Evolutionary conservation across 2,329 filamentous ascomycete genomes (phyloP).

Genomic region (Ophiostoma novo-ulmi): DNA sequence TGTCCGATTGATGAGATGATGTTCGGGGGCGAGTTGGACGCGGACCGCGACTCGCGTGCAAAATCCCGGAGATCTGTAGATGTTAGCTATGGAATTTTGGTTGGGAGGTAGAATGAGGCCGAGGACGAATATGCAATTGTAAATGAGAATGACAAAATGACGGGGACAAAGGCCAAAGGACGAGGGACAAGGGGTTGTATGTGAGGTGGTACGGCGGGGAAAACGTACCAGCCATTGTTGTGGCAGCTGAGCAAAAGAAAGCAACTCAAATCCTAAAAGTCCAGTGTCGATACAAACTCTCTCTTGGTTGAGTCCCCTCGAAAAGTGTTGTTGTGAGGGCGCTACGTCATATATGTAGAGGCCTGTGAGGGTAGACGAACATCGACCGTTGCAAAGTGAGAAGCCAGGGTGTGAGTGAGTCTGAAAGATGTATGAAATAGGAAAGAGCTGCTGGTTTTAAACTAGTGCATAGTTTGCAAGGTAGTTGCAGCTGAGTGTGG

Average conservation of each 20-base stretch:
- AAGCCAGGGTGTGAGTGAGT: slow-evolving; percentile 9
- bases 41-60: slow-evolving; percentile 21
- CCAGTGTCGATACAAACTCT: too few species aligned
- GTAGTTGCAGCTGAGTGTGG: background rate
- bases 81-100: background rate
- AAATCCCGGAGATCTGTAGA: slow-evolving; percentile 1
- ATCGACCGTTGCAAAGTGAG: background rate
- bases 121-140: background rate
- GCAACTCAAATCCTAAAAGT: background rate
- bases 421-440: slow-evolving; percentile 9
- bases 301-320: background rate
- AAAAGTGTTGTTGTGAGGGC: background rate
- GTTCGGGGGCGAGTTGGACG: slow-evolving; percentile 23
- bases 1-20: background rate
- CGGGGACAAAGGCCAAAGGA: background rate
- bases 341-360: background rate
- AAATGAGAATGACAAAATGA: background rate
- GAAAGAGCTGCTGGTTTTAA: slow-evolving; percentile 13
- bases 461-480: background rate
- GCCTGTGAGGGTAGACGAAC: background rate
- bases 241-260: background rate
- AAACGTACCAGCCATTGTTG: slow-evolving; percentile 1
- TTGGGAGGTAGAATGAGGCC: too few species aligned
- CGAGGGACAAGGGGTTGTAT: background rate
- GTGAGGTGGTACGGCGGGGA: background rate